Conservation (phyloP, 306 rosid species). For the Pterocarpus santalinus region DNA sequence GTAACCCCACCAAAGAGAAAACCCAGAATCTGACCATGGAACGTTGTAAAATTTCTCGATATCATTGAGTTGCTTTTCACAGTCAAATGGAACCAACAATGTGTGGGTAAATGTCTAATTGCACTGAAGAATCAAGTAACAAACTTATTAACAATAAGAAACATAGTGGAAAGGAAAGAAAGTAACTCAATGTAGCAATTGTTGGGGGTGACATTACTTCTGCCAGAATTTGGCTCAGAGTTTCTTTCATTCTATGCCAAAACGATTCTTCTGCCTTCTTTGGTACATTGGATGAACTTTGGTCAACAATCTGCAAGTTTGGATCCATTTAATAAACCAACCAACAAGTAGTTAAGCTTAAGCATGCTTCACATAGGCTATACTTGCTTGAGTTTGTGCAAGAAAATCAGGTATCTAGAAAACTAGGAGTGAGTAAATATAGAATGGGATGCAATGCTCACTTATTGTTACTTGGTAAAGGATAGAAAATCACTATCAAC, state of each 20-base stretch:
- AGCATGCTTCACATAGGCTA: neutral
- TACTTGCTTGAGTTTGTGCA: neutral
- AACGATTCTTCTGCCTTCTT: slow-evolving; percentile 16
- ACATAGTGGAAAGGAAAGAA: neutral
- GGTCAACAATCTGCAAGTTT: slow-evolving; percentile 49
- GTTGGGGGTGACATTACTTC: slow-evolving; percentile 84
- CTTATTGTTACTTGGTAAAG: slow-evolving; percentile 3
- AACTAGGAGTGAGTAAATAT: too few species aligned
- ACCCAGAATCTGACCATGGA: slow-evolving; percentile 68
- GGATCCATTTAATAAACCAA: neutral
- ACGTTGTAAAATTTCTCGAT: neutral
- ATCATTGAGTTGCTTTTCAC: neutral
- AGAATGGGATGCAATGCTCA: neutral
- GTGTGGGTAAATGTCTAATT: too few species aligned
- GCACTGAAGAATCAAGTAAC: too few species aligned
- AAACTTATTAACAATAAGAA: neutral
- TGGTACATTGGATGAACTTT: neutral
- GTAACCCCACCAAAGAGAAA: slow-evolving; percentile 64
- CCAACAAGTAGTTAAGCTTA: neutral
- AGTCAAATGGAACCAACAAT: neutral
- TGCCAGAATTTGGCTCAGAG: slow-evolving; percentile 43
- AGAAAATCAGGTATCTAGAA: too few species aligned
- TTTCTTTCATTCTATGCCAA: slow-evolving; percentile 43
- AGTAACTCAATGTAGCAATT: slow-evolving; percentile 69
- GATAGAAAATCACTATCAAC: neutral